Evolutionary conservation across 495 filamentous ascomycete genomes (phyloP), one percentile per base, ranked within the genome.

Genomic region (Lentithecium fluviatile): DNA sequence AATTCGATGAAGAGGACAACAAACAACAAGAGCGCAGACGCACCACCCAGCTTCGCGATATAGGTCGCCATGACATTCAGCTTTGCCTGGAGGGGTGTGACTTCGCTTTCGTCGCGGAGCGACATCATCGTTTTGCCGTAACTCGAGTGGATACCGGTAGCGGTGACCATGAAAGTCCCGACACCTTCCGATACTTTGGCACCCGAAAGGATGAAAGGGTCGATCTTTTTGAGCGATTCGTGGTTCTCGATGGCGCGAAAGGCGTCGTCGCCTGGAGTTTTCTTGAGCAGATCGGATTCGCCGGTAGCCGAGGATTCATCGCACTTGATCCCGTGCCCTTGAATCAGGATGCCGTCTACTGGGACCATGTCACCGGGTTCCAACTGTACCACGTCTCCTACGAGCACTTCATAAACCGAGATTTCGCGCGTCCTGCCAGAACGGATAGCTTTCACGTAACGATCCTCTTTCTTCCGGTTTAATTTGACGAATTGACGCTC

Each of bases 51-150:
- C 72, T 97, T 96, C 13, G 93, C 92, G 55, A 97, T 97, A 66
- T 91, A 91, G 70, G 94, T 89, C 40, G 93, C 93, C 52, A 97
- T 82, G 37, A 88, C 78, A 67, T 95, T 95, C 64, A 97, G 80
- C 75, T 97, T 97, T 6, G 85, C 87, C 73, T 97, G 93, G 38
- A 97, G 77, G n/a, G 93, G 93, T 10, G 93, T 97, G 11, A 91
- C 90, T 66, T 97, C 92, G 62, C 85, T 85, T 59, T 94, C 89
- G 58, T 95, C 90, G 56, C 87, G 88, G 24, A 97, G 81, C 46
- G 90, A 87, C 90, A 97, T 94, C 82, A 97, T 85, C 32, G 90
- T 96, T 69, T 90, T 93, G 58, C 93, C 93, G 70, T 92, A 90
- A 52, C 83, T 88, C 4, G 92, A 90, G 71, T 96, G 79, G n/a